Evolutionary conservation across 441 rosid genomes (phyloP).

Genomic region (Francoa sonchifolia): DNA sequence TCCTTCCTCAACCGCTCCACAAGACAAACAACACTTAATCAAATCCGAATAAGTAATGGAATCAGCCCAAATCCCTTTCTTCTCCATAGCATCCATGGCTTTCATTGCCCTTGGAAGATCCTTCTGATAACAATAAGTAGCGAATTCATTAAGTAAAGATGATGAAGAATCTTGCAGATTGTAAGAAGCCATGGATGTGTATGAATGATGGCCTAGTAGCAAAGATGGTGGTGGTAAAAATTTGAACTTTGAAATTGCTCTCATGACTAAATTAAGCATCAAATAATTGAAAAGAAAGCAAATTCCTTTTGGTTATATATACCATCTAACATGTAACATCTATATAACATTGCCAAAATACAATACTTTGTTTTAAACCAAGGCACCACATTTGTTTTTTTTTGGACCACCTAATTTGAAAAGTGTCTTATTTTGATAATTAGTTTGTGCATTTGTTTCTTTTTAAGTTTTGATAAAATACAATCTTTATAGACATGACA

Average conservation of each 20-base stretch:
- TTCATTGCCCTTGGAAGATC: conserved; percentile 47
- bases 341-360: too few species aligned
- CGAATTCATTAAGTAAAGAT: conserved; percentile 30
- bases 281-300: too few species aligned
- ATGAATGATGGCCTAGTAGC: conserved; percentile 5
- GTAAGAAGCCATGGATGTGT: conserved; percentile 3
- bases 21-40: conserved; percentile 43
- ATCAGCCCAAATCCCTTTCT: conserved; percentile 39
- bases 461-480: too few species aligned
- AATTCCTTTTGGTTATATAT: too few species aligned
- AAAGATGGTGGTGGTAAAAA: conserved; percentile 2
- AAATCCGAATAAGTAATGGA: conserved; percentile 38
- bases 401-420: too few species aligned
- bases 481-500: too few species aligned
- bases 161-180: conserved; percentile 5
- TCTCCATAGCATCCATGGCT: conserved; percentile 40
- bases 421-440: too few species aligned
- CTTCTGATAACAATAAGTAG: conserved; percentile 33
- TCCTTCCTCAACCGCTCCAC: conserved; percentile 33
- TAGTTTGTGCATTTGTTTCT: too few species aligned
- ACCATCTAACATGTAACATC: too few species aligned
- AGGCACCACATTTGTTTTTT: too few species aligned
- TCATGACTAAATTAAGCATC: too few species aligned
- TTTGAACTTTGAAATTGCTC: conserved; percentile 7
- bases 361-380: too few species aligned